These are phyloP conservation scores for Eucalyptus fibrosa DNA, from an alignment of 345 rosid species.

Conservation along the genomic window DNA sequence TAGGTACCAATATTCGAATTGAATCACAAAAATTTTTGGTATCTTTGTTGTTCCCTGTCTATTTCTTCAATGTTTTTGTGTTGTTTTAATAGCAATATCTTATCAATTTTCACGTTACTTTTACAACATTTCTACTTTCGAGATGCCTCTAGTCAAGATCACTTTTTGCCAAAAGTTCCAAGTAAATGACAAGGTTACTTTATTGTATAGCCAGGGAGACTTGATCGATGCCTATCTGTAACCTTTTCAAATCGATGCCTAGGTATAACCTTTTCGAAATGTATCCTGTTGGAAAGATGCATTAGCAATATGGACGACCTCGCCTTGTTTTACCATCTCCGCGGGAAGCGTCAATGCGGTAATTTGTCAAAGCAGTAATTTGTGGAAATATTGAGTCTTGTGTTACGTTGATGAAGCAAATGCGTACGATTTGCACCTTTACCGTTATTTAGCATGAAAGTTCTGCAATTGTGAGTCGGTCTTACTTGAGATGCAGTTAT, in stretches of 20 bases:
- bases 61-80: too few species aligned
- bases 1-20: fast-evolving
- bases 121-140: too few species aligned
- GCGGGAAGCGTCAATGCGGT: neutral
- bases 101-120: too few species aligned
- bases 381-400: neutral
- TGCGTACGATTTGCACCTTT: neutral
- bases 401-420: neutral
- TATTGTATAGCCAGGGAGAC: too few species aligned
- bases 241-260: neutral
- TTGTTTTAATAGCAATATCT: too few species aligned
- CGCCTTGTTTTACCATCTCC: neutral
- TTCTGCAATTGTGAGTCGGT: neutral
- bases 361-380: neutral
- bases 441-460: neutral
- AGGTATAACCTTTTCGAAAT: neutral
- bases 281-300: neutral
- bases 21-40: too few species aligned
- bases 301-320: neutral
- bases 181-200: too few species aligned
- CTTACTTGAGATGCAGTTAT: neutral
- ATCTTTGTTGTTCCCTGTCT: too few species aligned
- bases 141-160: too few species aligned
- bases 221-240: too few species aligned
- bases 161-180: too few species aligned